Evolutionary conservation across 2,329 filamentous ascomycete species (phyloP), one percentile per base, ranked within the genome.

Genomic region (Exophiala spinifera): DNA sequence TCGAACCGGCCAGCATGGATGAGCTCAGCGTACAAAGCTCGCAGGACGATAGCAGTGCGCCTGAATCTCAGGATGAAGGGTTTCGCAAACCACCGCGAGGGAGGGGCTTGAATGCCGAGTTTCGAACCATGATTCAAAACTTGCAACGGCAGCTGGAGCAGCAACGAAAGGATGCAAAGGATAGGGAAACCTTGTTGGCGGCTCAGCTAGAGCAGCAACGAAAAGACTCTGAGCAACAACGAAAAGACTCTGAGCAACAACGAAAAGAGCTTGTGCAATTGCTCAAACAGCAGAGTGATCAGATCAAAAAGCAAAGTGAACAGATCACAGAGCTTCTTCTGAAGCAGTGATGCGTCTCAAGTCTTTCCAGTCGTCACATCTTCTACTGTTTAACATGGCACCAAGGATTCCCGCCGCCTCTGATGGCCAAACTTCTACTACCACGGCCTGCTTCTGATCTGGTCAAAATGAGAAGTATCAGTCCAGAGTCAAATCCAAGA

Each of bases 101-200:
- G 21, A 43, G 43, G 14, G 53, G 49, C n/a, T 43, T 52, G 17
- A 44, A 52, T 44, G 21, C 36, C 13, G 47, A 55, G 52, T 42
- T 55, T 4, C 46, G 46, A 15, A 55, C 20, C 23, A 50, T 55
- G 40, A 51, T 55, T 34, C 36, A 50, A 13, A 55, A 15, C 37
- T 40, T 55, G 37, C 46, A 55, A 39, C 37, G 52, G 36, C 49
- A 56, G 39, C 28, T 56, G 53, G 53, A 54, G 17, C 46, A 49
- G 40, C 48, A 52, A 36, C 15, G 17, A n/a, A 3, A 15, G 6
- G 36, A 39, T 39, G 15, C 36, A 39, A 25, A 4, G 23, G 23
- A 17, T 4, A 14, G 15, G 15, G 15, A 37, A 37, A 17, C n/a
- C n/a, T 25, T 14, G 34, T 17, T 37, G 4, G 11, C 8, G 17